Evolutionary conservation across 2,329 filamentous ascomycete species (phyloP).

Genomic region (Talaromyces sp.): DNA sequence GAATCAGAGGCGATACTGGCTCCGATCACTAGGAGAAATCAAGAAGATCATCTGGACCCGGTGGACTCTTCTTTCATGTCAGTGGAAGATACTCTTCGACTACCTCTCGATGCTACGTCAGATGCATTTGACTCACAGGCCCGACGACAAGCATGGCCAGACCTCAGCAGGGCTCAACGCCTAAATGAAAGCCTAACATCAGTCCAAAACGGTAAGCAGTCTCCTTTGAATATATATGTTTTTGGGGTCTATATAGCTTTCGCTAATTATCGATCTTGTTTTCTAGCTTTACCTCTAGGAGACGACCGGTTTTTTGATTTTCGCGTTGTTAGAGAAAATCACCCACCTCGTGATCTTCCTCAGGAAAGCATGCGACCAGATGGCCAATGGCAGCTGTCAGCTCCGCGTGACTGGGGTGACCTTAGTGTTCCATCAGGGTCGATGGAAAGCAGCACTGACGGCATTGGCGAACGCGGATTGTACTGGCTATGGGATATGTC

Average conservation of each 20-base stretch:
- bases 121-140: neutral
- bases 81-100: neutral
- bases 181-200: neutral
- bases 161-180: neutral
- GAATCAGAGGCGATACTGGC: neutral
- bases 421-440: no score
- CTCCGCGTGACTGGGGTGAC: no score
- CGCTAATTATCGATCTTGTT: neutral
- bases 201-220: neutral
- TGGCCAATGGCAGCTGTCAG: no score
- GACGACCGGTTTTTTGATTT: neutral
- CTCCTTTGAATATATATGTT: no score
- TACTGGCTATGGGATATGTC: constrained; percentile 27
- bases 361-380: no score
- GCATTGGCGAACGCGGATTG: constrained; percentile 18
- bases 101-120: neutral
- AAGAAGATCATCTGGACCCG: neutral
- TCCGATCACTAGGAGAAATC: neutral
- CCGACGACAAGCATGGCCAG: neutral
- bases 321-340: no score
- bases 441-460: no score
- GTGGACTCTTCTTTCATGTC: neutral
- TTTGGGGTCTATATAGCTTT: neutral
- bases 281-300: neutral
- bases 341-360: no score